Evolutionary conservation across 768 basidiomycete genomes (phyloP).

Genomic region (Termitomyces sp.): DNA sequence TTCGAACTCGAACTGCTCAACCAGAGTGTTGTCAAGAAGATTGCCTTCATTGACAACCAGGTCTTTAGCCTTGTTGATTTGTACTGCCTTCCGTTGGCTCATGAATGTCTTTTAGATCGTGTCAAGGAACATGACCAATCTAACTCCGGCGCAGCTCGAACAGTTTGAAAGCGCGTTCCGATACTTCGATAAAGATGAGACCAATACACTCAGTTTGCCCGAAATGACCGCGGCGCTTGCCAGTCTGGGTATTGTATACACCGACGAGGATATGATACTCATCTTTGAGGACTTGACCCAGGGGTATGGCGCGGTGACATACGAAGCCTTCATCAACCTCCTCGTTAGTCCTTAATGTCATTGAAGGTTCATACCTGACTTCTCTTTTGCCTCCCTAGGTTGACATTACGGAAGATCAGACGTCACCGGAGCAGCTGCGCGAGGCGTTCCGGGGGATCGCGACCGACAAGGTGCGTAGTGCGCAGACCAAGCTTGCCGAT

Average conservation of each 20-base stretch:
- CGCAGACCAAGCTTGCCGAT: conserved; percentile 1
- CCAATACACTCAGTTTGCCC: conserved; percentile 79
- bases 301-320: conserved; percentile 87
- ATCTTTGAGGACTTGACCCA: conserved; percentile 78
- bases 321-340: conserved; percentile 92
- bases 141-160: conserved; percentile 94
- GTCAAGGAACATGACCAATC: conserved; percentile 88
- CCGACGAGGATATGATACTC: conserved; percentile 83
- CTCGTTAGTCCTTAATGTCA: conserved; percentile 52
- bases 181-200: conserved; percentile 93
- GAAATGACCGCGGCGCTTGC: conserved; percentile 95
- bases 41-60: conserved; percentile 97
- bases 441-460: conserved; percentile 94
- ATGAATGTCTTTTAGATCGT: conserved; percentile 62
- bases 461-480: conserved; percentile 69
- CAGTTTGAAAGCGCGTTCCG: conserved; percentile 97
- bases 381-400: conserved; percentile 49
- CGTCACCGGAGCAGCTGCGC: conserved; percentile 86
- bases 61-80: conserved; percentile 35
- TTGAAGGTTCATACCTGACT: conserved; percentile 6
- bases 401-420: conserved; percentile 94
- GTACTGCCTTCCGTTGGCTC: neutral
- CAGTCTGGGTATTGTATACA: conserved; percentile 91
- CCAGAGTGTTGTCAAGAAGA: conserved; percentile 82
- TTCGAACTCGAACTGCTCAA: conserved; percentile 86